Base-by-base conservation (phyloP, 1,139 yeast genomes). In the Petasospora fabianii region DNA sequence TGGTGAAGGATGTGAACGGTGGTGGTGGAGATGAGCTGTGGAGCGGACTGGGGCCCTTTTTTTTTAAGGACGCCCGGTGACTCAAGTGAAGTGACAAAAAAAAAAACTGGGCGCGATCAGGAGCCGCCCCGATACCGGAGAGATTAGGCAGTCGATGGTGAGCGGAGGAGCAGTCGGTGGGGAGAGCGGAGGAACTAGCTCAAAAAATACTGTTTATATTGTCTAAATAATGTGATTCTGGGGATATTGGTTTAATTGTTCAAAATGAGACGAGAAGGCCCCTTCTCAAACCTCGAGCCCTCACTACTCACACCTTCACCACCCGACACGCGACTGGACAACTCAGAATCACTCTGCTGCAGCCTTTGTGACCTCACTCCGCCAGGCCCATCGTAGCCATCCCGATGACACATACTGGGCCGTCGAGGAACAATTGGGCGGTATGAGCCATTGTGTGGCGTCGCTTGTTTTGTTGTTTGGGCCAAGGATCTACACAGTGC, bases 351-450 rank as follows among this genome's bases (percentile, higher is more conserved):
- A 10, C 6, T 20, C 9, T 17, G 28, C 35, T 38, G 38, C 42
- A 34, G 24, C 27, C 15, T 16, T 35, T 31, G 30, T 34, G 38
- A 38, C 38, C 42, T 38, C 42, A 38, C 26, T 22, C 6, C 26
- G n/a, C n/a, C n/a, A n/a, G n/a, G n/a, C n/a, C n/a, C n/a, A n/a
- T 8, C 11, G 11, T 7, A 20, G 22, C 22, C 26, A 22, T 8
- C 26, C 5, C n/a, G 10, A 22, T 13, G 12, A 11, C 26, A 22
- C 6, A 22, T 5, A 20, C 22, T 20, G 9, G 9, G 22, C 6
- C 6, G 10, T 20, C 10, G 22, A 20, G 9, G 9, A 20, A 7
- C n/a, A n/a, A n/a, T n/a, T n/a, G n/a, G n/a, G n/a, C n/a, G n/a
- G n/a, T n/a, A n/a, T n/a, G n/a, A n/a, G n/a, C n/a, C n/a, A n/a